These are phyloP conservation scores for Turritis glabra DNA, from an alignment of 345 rosid genomes.

Conservation along the genomic window DNA sequence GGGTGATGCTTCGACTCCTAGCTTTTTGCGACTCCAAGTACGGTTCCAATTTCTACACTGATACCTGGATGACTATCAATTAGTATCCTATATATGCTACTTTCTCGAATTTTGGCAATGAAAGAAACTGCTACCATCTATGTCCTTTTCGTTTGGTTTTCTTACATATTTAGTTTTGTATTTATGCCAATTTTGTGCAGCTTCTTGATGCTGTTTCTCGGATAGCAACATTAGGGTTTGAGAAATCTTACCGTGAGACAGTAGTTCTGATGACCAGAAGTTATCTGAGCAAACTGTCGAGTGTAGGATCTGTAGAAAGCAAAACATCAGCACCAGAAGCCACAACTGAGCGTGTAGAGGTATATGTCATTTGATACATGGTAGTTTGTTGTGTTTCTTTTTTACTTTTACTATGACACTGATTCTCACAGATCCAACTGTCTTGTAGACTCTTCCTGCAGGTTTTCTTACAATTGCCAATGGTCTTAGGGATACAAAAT, in stretches of 20 bases:
- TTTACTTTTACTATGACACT: constrained; percentile 35
- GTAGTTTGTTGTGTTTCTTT: constrained; percentile 23
- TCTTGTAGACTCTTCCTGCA: constrained; percentile 98
- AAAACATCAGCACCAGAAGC: constrained; percentile 87
- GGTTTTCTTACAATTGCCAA: constrained; percentile 91
- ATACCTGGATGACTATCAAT: constrained; percentile 31
- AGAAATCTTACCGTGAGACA: constrained; percentile 97
- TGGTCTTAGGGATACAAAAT: constrained; percentile 65
- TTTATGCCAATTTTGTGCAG: constrained; percentile 50
- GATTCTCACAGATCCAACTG: constrained; percentile 56
- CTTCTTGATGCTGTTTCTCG: constrained; percentile 98
- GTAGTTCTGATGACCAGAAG: constrained; percentile 96
- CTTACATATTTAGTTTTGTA: constrained; percentile 38
- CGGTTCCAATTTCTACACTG: constrained; percentile 41
- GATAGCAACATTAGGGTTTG: constrained; percentile 96
- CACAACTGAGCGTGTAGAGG: constrained; percentile 93
- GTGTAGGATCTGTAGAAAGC: constrained; percentile 84
- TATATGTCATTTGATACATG: constrained; percentile 35
- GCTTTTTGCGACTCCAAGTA: constrained; percentile 91
- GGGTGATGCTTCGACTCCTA: constrained; percentile 94
- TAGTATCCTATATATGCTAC: constrained; percentile 10
- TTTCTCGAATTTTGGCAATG: constrained; percentile 23
- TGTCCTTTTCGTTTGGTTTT: constrained; percentile 27
- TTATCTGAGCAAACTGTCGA: constrained; percentile 79
- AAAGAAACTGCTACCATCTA: constrained; percentile 20